phyloP scores from a whole-genome alignment of 2,329 filamentous ascomycete species.

The Pseudocercospora vitis region DNA sequence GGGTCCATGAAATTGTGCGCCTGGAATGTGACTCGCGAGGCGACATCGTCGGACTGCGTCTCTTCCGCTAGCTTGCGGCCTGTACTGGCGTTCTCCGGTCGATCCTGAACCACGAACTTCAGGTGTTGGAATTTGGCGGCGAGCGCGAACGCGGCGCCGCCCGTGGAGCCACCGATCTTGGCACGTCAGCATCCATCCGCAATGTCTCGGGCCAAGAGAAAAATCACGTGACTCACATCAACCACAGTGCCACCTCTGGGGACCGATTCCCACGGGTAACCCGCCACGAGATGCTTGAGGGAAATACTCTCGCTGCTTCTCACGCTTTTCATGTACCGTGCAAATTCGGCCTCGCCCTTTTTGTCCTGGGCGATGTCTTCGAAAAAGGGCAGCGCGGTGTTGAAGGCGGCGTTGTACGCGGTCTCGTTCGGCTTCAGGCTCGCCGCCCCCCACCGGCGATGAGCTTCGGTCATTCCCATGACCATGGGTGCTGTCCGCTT shows the following conservation, averaged over 20 bases:
- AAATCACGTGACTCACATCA: no score
- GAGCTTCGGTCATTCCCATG: no score
- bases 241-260: neutral
- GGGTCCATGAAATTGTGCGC: conserved; percentile 32
- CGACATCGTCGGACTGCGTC: neutral
- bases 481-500: no score
- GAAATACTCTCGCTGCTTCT: neutral
- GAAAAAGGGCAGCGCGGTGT: neutral
- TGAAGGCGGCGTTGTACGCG: neutral
- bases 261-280: neutral
- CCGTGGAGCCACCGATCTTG: conserved; percentile 26
- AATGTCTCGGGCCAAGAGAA: neutral
- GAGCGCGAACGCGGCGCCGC: conserved; percentile 3
- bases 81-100: neutral
- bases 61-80: no score
- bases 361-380: neutral
- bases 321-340: neutral
- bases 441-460: neutral
- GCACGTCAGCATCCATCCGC: neutral
- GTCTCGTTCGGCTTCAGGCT: neutral
- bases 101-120: conserved; percentile 16
- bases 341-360: neutral
- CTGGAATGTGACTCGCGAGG: conserved; percentile 8
- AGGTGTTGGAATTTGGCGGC: conserved; percentile 10
- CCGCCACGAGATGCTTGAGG: neutral